Conservation (phyloP, 805 yeast genomes). For the Metschnikowia shivogae region DNA sequence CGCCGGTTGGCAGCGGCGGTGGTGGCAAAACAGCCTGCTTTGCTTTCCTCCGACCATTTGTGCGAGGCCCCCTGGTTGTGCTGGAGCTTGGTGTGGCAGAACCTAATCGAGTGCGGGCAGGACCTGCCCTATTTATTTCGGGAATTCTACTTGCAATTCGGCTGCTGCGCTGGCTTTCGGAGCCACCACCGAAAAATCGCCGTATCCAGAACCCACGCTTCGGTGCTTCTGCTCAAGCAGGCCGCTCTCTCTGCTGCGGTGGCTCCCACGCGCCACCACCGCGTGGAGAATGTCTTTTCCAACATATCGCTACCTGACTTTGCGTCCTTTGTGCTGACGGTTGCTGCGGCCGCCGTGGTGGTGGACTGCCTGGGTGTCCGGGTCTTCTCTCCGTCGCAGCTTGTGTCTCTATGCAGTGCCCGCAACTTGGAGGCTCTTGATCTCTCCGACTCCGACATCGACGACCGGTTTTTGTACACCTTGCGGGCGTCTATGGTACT, state of each 20-base stretch:
- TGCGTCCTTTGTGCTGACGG: slow-evolving; percentile 14
- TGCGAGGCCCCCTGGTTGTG: slow-evolving; percentile 25
- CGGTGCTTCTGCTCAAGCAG: slow-evolving; percentile 3
- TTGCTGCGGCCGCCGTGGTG: slow-evolving; percentile 18
- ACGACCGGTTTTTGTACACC: slow-evolving; percentile 29
- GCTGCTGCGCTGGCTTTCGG: slow-evolving; percentile 17
- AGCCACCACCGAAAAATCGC: slow-evolving; percentile 18
- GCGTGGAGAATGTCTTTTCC: slow-evolving; percentile 34
- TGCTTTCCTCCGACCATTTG: slow-evolving; percentile 10
- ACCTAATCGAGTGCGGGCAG: slow-evolving; percentile 19
- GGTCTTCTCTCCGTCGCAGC: slow-evolving; percentile 18
- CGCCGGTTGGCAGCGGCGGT: slow-evolving; percentile 4
- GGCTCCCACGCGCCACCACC: slow-evolving; percentile 21
- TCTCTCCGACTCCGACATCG: slow-evolving; percentile 26
- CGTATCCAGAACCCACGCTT: not conserved
- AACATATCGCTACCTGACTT: slow-evolving; percentile 26
- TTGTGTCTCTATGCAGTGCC: slow-evolving; percentile 26
- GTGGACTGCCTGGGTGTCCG: slow-evolving; percentile 25
- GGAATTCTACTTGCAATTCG: slow-evolving; percentile 25
- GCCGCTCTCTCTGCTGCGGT: slow-evolving; percentile 14
- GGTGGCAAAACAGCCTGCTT: not conserved
- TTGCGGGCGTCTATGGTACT: slow-evolving; percentile 18
- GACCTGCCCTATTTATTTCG: slow-evolving; percentile 30
- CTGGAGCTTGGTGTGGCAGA: slow-evolving; percentile 33
- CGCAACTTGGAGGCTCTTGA: slow-evolving; percentile 27